Evolutionary conservation across 306 rosid genomes (phyloP).

Genomic region (Castanospermum australe): DNA sequence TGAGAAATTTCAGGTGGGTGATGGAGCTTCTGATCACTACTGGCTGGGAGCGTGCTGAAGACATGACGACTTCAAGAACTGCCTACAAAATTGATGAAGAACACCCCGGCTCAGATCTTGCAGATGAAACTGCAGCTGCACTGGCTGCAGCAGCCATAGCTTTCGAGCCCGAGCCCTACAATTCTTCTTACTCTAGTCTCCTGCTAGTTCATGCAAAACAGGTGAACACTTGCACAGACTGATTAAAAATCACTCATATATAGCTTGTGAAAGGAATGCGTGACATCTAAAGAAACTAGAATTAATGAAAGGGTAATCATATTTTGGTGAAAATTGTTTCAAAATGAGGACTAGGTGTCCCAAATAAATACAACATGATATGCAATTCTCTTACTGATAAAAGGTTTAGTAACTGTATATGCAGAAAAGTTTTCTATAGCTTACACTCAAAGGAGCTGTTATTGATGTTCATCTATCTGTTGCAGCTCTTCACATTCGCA

Average conservation of each 20-base stretch:
- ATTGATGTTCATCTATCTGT: neutral
- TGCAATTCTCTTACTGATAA: neutral
- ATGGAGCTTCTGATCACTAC: slow-evolving; percentile 86
- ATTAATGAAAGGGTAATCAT: neutral
- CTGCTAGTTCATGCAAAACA: slow-evolving; percentile 73
- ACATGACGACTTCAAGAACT: slow-evolving; percentile 75
- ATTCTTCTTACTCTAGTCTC: slow-evolving; percentile 75
- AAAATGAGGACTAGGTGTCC: neutral
- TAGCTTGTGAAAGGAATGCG: neutral
- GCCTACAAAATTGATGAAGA: slow-evolving; percentile 72
- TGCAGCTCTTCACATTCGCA: slow-evolving; percentile 85
- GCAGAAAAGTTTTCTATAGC: neutral
- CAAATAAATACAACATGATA: neutral
- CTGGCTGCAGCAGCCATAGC: slow-evolving; percentile 84
- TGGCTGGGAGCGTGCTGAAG: slow-evolving; percentile 93
- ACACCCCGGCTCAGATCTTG: slow-evolving; percentile 89
- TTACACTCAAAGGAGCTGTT: neutral
- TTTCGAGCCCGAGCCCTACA: slow-evolving; percentile 68
- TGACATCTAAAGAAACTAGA: neutral
- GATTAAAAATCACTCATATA: neutral
- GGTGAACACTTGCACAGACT: slow-evolving; percentile 34
- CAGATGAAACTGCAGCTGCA: slow-evolving; percentile 93
- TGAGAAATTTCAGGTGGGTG: slow-evolving; percentile 61
- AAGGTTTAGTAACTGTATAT: neutral
- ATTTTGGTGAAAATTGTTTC: neutral